Conservation (phyloP, 2,329 filamentous ascomycete species). For the Thermothelomyces thermophilus region DNA sequence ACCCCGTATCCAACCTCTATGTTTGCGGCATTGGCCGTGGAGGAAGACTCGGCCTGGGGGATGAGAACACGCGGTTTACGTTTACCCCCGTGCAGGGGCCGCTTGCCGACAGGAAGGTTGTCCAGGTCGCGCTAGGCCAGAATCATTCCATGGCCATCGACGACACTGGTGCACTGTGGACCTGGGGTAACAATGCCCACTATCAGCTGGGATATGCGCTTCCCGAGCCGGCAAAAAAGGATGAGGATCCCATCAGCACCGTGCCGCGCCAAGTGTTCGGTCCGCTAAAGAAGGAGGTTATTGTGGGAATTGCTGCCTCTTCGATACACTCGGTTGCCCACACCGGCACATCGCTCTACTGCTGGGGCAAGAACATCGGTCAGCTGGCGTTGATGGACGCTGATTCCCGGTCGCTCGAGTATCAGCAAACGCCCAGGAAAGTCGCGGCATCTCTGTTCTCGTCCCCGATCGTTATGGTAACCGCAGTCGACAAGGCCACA, state of each 20-base stretch:
- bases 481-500: constrained; percentile 86
- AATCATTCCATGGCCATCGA: constrained; percentile 86
- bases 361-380: constrained; percentile 91
- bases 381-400: constrained; percentile 93
- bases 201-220: constrained; percentile 82
- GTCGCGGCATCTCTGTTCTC: constrained; percentile 80
- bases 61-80: constrained; percentile 82
- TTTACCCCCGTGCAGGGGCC: constrained; percentile 78
- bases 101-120: constrained; percentile 65
- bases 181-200: constrained; percentile 84
- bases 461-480: constrained; percentile 67
- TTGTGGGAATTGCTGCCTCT: constrained; percentile 81
- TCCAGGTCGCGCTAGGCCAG: constrained; percentile 76
- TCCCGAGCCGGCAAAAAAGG: constrained; percentile 57
- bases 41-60: constrained; percentile 80
- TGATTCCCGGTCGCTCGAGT: constrained; percentile 81
- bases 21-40: constrained; percentile 88
- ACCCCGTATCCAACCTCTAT: constrained; percentile 85
- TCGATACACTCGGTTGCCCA: constrained; percentile 86
- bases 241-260: constrained; percentile 78
- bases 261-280: constrained; percentile 87
- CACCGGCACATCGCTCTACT: constrained; percentile 74
- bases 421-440: constrained; percentile 75
- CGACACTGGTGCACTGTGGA: constrained; percentile 82
- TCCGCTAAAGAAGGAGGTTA: constrained; percentile 74